Evolutionary conservation across 73 alveolate species (phyloP).

Genomic region (Loxodes magnus): DNA sequence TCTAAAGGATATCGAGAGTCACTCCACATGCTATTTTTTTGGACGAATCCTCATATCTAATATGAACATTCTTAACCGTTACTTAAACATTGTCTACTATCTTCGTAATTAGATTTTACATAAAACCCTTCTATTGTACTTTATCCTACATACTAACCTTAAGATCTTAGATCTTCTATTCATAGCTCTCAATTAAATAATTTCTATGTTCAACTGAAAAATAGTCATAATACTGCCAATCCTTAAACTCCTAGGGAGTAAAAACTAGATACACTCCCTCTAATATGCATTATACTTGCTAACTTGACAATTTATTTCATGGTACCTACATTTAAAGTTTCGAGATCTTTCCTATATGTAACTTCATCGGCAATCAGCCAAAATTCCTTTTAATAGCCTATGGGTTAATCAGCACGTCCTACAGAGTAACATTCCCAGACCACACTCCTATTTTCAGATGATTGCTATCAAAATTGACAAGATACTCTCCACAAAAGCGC

Average conservation of each 20-base stretch:
- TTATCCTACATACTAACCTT: constrained; percentile 20
- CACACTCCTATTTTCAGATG: too few species aligned
- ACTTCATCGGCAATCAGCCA: too few species aligned
- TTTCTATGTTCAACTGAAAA: constrained; percentile 27
- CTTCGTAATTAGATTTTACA: constrained; percentile 69
- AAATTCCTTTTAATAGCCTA: too few species aligned
- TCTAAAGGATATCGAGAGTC: constrained; percentile 79
- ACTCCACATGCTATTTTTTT: constrained; percentile 59
- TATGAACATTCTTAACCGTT: constrained; percentile 73
- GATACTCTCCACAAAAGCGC: too few species aligned
- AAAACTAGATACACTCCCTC: constrained; percentile 75
- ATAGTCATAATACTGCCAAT: constrained; percentile 49
- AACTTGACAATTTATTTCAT: constrained; percentile 77
- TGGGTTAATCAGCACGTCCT: too few species aligned
- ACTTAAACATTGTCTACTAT: constrained; percentile 86
- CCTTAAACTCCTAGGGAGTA: constrained; percentile 41
- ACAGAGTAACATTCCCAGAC: too few species aligned
- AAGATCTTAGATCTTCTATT: constrained; percentile 15
- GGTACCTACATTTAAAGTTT: constrained; percentile 80
- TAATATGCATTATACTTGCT: constrained; percentile 71
- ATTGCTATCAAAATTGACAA: too few species aligned
- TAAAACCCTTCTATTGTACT: constrained; percentile 59
- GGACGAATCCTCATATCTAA: constrained; percentile 81
- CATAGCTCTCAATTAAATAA: constrained; percentile 33
- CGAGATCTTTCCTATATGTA: constrained; percentile 75